A percentile compares a stretch with the other conserved stretches of the same genome.
phyloP scores from a whole-genome alignment of 1,284 basidiomycete genomes.

The Rhodotorula sp. region DNA sequence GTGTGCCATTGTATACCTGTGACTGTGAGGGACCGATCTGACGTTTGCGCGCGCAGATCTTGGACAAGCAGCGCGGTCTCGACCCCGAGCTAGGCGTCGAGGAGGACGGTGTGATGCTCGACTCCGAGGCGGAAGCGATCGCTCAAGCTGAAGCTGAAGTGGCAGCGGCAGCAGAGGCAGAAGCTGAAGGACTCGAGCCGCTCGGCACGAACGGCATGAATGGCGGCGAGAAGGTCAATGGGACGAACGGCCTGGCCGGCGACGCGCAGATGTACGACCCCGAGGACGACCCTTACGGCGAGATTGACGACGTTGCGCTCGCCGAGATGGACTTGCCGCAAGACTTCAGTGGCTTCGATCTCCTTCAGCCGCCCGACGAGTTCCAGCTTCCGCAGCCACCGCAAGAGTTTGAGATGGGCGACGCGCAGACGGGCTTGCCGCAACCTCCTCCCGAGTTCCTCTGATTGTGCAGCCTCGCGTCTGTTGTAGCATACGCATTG shows the following conservation, averaged over 20 bases:
- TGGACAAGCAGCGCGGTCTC: slow-evolving; percentile 32
- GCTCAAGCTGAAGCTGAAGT: neutral
- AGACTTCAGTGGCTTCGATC: neutral
- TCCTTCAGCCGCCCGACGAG: neutral
- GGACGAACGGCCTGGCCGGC: neutral
- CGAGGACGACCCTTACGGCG: neutral
- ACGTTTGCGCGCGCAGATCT: slow-evolving; percentile 11
- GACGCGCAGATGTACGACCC: neutral
- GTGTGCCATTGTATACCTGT: slow-evolving; percentile 51
- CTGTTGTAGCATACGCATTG: slow-evolving; percentile 2
- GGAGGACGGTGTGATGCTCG: neutral
- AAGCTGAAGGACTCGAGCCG: neutral
- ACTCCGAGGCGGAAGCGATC: slow-evolving; percentile 2
- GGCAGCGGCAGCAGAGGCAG: neutral
- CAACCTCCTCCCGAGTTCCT: neutral
- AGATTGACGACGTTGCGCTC: slow-evolving; percentile 11
- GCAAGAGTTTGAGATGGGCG: neutral
- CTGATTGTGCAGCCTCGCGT: neutral
- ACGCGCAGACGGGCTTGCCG: too few relatives aligned
- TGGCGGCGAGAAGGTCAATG: neutral
- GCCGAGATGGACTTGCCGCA: slow-evolving; percentile 2
- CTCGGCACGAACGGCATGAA: neutral
- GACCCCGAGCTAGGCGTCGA: slow-evolving; percentile 15
- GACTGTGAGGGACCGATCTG: neutral
- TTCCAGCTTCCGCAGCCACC: slow-evolving; percentile 10